These are phyloP conservation scores for Talaromyces sp. DNA, from an alignment of 2,329 filamentous ascomycete species.

Conservation along the genomic window DNA sequence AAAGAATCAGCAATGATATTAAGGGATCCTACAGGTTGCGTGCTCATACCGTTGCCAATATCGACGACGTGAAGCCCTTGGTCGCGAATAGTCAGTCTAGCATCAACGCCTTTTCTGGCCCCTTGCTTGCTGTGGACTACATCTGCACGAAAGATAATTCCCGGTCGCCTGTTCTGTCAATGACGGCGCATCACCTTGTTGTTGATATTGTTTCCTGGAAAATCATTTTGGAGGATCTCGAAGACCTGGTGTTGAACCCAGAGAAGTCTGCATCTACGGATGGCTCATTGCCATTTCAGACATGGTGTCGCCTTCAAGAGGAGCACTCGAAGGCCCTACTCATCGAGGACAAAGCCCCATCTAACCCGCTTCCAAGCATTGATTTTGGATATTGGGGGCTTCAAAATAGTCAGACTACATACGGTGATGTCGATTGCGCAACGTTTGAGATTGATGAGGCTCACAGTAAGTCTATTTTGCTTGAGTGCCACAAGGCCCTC, in stretches of 20 bases:
- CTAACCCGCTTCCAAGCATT: constrained; percentile 29
- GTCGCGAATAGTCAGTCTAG: constrained; percentile 35
- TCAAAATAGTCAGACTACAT: constrained; percentile 31
- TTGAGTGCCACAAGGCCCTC: constrained; percentile 36
- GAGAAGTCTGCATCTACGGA: constrained; percentile 22
- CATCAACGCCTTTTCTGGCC: constrained; percentile 40
- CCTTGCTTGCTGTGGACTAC: constrained; percentile 47
- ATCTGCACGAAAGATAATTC: constrained; percentile 40
- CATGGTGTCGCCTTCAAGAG: constrained; percentile 39
- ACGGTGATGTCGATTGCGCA: constrained; percentile 40
- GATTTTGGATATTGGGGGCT: constrained; percentile 42
- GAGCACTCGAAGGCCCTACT: constrained; percentile 23
- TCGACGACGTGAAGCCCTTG: constrained; percentile 26
- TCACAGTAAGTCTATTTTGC: constrained; percentile 32
- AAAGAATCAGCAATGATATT: constrained; percentile 34
- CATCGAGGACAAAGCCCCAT: constrained; percentile 16
- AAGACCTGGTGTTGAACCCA: constrained; percentile 38
- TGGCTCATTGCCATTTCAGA: constrained; percentile 40
- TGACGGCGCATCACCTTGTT: constrained; percentile 43
- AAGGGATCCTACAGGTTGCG: constrained; percentile 33
- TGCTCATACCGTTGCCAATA: constrained; percentile 20
- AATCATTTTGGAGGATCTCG: constrained; percentile 43
- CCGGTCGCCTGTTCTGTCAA: constrained; percentile 32
- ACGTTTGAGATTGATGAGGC: constrained; percentile 36
- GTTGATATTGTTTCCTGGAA: constrained; percentile 47